Base-by-base conservation (phyloP, 495 filamentous ascomycete genomes). In the Jackrogersella multiformis region DNA sequence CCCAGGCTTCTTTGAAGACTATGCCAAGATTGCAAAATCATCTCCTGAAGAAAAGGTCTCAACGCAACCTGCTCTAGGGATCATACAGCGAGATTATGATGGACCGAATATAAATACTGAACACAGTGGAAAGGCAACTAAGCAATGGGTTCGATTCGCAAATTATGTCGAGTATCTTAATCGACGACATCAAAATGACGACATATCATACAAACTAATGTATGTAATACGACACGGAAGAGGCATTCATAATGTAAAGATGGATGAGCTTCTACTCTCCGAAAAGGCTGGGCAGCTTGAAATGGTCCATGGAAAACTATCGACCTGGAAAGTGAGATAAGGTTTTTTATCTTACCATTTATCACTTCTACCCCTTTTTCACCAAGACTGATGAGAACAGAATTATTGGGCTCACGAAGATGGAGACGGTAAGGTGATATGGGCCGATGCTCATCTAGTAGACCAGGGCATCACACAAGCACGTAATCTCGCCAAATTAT, bases 361-460 rank as follows among this genome's bases (percentile, higher is more conserved):
- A 42, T 2, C 15, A 10, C 5, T 20, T 9, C 18, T 4, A 16
- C 16, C 13, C 3, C 26, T 16, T 49, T 26, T 18, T 42, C 15
- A 26, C 1, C 18, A 35, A 13, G 7, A 15, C 60, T 61, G 44
- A 53, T 23, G 15, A n/a, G n/a, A 16, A 42, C 28, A 77, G 75
- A 61, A 64, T 78, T 89, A 93, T 80, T 94, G 88, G 87, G 85
- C 89, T 35, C 79, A 85, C 42, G 81, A 87, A 5, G 79, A 88
- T 61, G 92, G 91, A 64, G 90, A 94, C 72, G 79, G 76, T 24
- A 90, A 86, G 12, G 74, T 81, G 15, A 85, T 76, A 68, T 94
- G 92, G 92, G 74, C 76, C 24, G 92, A 96, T 69, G 87, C 92
- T 2, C 76, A 85, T 10, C 83, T 96, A 24, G 92, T 89, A 1